A percentile compares a stretch with the other conserved stretches of the same genome.
These are phyloP conservation scores for Pythium volutum DNA, from an alignment of 352 stramenopile species.

Conservation along the genomic window DNA sequence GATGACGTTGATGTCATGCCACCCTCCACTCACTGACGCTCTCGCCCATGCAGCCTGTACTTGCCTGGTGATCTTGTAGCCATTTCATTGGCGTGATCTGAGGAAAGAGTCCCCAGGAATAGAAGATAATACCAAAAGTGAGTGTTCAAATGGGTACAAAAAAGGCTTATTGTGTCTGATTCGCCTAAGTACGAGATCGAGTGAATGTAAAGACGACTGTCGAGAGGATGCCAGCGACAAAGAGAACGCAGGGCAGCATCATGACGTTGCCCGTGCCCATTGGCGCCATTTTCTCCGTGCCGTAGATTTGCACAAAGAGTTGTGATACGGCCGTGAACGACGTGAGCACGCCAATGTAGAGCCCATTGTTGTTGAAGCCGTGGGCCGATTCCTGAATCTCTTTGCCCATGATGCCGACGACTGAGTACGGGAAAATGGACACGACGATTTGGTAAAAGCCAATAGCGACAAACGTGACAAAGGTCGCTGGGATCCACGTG, in stretches of 20 bases:
- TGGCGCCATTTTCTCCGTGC: slow-evolving; percentile 56
- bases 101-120: slow-evolving; percentile 17
- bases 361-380: slow-evolving; percentile 80
- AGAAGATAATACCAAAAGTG: neutral
- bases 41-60: neutral
- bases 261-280: slow-evolving; percentile 62
- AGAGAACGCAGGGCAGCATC: slow-evolving; percentile 57
- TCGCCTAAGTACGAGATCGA: slow-evolving; percentile 15
- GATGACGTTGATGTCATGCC: neutral
- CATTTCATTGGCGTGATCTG: slow-evolving; percentile 7
- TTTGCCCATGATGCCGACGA: slow-evolving; percentile 81
- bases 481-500: slow-evolving; percentile 42
- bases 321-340: slow-evolving; percentile 63
- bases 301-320: slow-evolving; percentile 71
- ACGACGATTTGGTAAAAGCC: slow-evolving; percentile 65
- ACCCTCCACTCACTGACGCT: neutral
- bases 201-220: slow-evolving; percentile 41
- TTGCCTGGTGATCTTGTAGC: neutral
- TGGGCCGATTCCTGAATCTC: slow-evolving; percentile 61
- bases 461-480: slow-evolving; percentile 50
- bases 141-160: slow-evolving; percentile 13
- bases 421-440: slow-evolving; percentile 69
- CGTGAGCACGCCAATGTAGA: slow-evolving; percentile 73
- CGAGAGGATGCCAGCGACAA: slow-evolving; percentile 42
- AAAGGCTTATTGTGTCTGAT: neutral